Conservation (phyloP, 495 filamentous ascomycete species). For the Emericellopsis terricola region DNA sequence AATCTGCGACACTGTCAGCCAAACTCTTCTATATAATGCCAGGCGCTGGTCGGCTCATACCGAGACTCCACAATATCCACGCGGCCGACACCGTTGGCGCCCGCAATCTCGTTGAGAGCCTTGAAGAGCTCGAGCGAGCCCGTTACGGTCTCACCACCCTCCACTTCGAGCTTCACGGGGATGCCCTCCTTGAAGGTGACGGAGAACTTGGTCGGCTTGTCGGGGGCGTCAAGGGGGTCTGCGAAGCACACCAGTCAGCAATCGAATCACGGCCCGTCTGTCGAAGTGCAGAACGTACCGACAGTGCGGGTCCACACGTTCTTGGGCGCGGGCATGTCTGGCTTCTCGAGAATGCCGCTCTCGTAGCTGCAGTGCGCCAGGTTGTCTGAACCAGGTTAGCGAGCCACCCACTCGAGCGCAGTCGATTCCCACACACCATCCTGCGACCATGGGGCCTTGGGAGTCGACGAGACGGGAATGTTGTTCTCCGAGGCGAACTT, state of each 20-base stretch:
- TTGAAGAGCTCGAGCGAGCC: conserved; percentile 68
- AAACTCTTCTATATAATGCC: conserved; percentile 10
- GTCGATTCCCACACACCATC: too few relatives aligned
- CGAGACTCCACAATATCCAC: conserved; percentile 90
- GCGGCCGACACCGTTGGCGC: conserved; percentile 61
- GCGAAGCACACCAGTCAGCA: too few relatives aligned
- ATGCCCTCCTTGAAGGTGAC: conserved; percentile 74
- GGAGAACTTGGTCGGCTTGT: conserved; percentile 59
- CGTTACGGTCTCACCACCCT: conserved; percentile 42
- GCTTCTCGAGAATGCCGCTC: conserved; percentile 62
- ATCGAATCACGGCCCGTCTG: too few relatives aligned
- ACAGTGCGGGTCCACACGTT: conserved; percentile 79
- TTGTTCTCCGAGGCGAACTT: conserved; percentile 61
- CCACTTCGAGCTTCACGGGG: conserved; percentile 41
- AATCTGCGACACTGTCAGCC: background rate
- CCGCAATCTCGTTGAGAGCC: conserved; percentile 59
- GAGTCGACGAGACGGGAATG: conserved; percentile 70
- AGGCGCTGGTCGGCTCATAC: conserved; percentile 27
- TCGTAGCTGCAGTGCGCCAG: conserved; percentile 85
- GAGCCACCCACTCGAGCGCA: too few relatives aligned
- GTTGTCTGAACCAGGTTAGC: too few relatives aligned
- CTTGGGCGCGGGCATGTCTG: conserved; percentile 41
- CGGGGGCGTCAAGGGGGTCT: conserved; percentile 59
- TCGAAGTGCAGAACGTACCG: too few relatives aligned
- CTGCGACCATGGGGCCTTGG: conserved; percentile 69